Evolutionary conservation across 805 yeast species (phyloP).

Genomic region (Ogataea wickerhamii): DNA sequence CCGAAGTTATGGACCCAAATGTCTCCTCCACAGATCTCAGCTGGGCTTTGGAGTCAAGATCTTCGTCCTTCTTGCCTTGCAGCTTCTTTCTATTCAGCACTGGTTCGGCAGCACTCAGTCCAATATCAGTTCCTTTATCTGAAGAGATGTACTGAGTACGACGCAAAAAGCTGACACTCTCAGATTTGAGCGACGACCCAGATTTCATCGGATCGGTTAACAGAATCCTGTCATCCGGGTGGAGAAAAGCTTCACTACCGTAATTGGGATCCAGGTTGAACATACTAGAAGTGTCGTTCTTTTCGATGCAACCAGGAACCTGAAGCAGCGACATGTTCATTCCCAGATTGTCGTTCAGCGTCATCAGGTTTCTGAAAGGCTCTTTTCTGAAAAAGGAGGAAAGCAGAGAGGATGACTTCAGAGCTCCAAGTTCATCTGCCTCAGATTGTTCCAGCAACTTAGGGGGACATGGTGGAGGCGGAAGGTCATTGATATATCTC

Average conservation of each 20-base stretch:
- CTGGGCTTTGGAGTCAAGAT: slow-evolving; percentile 58
- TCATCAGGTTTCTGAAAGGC: slow-evolving; percentile 60
- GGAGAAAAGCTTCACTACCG: slow-evolving; percentile 42
- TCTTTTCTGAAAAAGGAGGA: slow-evolving; percentile 73
- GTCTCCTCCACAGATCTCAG: slow-evolving; percentile 70
- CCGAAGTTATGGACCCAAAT: slow-evolving; percentile 50
- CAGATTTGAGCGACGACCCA: slow-evolving; percentile 38
- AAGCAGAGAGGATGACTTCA: slow-evolving; percentile 52
- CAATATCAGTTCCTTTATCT: slow-evolving; percentile 36
- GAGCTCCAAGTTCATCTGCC: slow-evolving; percentile 32
- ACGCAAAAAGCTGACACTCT: slow-evolving; percentile 60
- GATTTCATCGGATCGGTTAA: slow-evolving; percentile 74
- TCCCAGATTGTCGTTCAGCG: slow-evolving; percentile 62
- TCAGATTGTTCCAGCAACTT: slow-evolving; percentile 57
- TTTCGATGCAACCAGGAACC: slow-evolving; percentile 65
- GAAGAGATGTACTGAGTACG: slow-evolving; percentile 91
- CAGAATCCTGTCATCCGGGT: slow-evolving; percentile 72
- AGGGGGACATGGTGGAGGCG: slow-evolving; percentile 93
- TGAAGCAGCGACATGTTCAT: slow-evolving; percentile 69
- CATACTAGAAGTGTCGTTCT: slow-evolving; percentile 27
- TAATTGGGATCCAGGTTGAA: slow-evolving; percentile 28
- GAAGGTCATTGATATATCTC: slow-evolving; percentile 80
- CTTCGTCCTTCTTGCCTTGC: slow-evolving; percentile 32
- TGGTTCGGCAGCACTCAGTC: slow-evolving; percentile 21
- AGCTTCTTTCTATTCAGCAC: slow-evolving; percentile 14